phyloP scores from a whole-genome alignment of 805 yeast species.

The Saccharomycopsis fodiens region DNA sequence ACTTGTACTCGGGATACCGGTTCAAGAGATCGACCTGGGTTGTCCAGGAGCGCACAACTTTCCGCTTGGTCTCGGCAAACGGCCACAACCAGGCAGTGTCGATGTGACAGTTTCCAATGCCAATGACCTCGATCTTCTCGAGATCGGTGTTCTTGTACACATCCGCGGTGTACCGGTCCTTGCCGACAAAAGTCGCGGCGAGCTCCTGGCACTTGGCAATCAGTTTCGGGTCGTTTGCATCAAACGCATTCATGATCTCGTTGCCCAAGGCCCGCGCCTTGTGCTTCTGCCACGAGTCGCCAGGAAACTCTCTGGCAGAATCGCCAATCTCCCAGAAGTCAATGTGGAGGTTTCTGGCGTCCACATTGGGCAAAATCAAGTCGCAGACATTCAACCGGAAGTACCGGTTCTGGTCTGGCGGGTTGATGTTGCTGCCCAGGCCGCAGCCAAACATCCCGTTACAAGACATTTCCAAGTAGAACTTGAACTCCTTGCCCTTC shows the following conservation, averaged over 20 bases:
- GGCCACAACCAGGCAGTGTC: constrained; percentile 99
- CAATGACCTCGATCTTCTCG: constrained; percentile 54
- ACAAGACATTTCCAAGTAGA: constrained; percentile 85
- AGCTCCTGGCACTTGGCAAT: constrained; percentile 57
- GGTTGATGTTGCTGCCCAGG: constrained; percentile 48
- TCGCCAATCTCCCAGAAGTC: constrained; percentile 89
- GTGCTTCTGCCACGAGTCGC: constrained; percentile 72
- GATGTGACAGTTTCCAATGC: constrained; percentile 91
- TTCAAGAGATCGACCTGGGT: constrained; percentile 82
- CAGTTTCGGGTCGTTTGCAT: constrained; percentile 48
- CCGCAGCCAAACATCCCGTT: constrained; percentile 91
- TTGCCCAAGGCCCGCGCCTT: constrained; percentile 77
- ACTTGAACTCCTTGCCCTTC: constrained; percentile 46
- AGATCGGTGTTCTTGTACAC: constrained; percentile 44
- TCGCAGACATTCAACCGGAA: constrained; percentile 68
- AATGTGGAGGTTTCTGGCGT: constrained; percentile 66
- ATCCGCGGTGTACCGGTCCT: constrained; percentile 50
- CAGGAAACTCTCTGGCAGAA: constrained; percentile 80
- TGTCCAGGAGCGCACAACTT: constrained; percentile 92
- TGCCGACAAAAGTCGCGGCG: constrained; percentile 59
- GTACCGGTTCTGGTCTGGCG: constrained; percentile 65
- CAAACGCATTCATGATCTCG: constrained; percentile 77
- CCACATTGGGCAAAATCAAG: constrained; percentile 69
- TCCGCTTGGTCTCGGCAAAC: constrained; percentile 92
- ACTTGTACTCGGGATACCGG: constrained; percentile 84